These are phyloP conservation scores for Protoeuglena noctilucae DNA, from an alignment of 139 green algal species.

Conservation along the genomic window DNA sequence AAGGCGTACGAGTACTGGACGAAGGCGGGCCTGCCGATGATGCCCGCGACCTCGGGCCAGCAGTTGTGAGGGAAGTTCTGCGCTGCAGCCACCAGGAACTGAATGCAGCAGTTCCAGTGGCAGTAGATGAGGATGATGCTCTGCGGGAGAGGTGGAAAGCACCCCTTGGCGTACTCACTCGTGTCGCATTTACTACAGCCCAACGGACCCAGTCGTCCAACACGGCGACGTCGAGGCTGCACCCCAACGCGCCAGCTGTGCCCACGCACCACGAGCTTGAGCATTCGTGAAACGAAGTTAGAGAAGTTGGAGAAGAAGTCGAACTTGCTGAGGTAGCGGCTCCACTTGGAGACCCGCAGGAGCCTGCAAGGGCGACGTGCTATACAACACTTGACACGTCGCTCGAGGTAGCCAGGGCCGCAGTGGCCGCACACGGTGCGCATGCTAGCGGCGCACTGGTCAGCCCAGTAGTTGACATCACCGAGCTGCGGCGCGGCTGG, in stretches of 20 bases:
- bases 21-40: not conserved
- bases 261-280: constrained; percentile 17
- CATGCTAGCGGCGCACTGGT: not conserved
- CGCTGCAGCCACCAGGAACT: constrained; percentile 16
- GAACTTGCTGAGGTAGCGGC: constrained; percentile 1
- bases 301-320: constrained; percentile 17
- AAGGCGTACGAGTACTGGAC: constrained; percentile 17
- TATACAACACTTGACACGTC: too few relatives aligned
- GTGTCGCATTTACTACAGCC: too few relatives aligned
- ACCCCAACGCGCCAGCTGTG: too few relatives aligned
- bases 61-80: not conserved
- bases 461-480: not conserved
- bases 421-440: constrained; percentile 4
- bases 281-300: constrained; percentile 11
- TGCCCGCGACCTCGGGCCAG: not conserved
- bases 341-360: not conserved
- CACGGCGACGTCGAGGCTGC: too few relatives aligned
- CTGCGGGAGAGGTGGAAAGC: too few relatives aligned
- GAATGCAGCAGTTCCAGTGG: constrained; percentile 25
- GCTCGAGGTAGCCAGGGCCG: constrained; percentile 1
- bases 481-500: not conserved
- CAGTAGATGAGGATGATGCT: constrained; percentile 24
- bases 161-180: too few relatives aligned
- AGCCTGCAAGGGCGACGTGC: too few relatives aligned
- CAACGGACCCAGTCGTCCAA: too few relatives aligned